phyloP scores from a whole-genome alignment of 2,329 filamentous ascomycete species.

The Colletotrichum aenigma region DNA sequence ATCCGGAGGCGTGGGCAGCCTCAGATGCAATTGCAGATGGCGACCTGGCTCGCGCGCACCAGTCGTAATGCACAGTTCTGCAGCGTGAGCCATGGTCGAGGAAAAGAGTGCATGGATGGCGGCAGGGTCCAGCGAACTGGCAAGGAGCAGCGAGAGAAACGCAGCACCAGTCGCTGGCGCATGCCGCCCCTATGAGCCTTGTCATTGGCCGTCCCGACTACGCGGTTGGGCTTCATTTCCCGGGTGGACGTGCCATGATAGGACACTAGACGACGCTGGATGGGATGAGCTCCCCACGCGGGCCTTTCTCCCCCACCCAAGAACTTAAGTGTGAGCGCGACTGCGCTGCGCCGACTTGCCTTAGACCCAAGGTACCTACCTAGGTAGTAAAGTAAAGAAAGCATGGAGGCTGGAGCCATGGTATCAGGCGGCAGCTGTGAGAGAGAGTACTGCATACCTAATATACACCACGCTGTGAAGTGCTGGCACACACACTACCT shows the following conservation, averaged over 20 bases:
- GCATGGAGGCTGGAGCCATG: not conserved
- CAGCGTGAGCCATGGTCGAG: not conserved
- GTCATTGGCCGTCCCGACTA: conserved; percentile 1
- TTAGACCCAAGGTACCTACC: not conserved
- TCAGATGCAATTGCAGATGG: not conserved
- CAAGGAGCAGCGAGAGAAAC: not conserved
- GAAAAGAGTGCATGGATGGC: not conserved
- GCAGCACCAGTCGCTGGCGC: conserved; percentile 11
- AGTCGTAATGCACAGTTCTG: not conserved
- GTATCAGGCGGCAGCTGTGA: not conserved
- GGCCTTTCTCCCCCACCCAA: not conserved
- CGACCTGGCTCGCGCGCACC: not conserved
- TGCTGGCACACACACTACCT: not conserved
- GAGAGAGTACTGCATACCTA: not conserved
- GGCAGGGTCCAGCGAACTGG: not conserved
- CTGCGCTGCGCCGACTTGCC: too few relatives aligned
- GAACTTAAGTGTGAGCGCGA: not conserved
- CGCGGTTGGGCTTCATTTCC: not conserved
- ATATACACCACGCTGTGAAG: not conserved
- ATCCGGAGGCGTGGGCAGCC: not conserved
- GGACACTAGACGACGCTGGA: not conserved
- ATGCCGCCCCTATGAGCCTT: not conserved
- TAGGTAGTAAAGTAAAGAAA: not conserved
- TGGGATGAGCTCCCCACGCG: not conserved
- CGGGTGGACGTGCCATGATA: not conserved